Conservation (phyloP, 129 eudicot genomes). For the Centaurea solstitialis region DNA sequence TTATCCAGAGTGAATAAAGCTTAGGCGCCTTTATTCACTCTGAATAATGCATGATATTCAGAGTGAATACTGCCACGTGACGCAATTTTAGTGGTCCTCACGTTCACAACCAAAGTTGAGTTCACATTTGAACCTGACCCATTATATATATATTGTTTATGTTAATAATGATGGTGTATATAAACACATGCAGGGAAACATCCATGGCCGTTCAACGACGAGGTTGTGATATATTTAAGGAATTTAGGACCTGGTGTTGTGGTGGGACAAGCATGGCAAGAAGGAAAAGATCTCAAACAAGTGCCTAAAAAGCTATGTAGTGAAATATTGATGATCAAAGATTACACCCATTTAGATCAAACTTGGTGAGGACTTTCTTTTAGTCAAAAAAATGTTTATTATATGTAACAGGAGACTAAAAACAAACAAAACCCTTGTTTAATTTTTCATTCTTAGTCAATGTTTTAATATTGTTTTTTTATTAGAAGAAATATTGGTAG, state of each 20-base stretch:
- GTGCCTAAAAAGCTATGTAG: conserved; percentile 71
- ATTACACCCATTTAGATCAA: conserved; percentile 27
- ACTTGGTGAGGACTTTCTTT: conserved; percentile 26
- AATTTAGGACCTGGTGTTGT: conserved; percentile 71
- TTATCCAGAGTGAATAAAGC: too few relatives aligned
- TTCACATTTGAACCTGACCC: too few relatives aligned
- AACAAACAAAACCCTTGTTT: background rate
- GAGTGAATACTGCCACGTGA: too few relatives aligned
- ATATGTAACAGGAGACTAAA: background rate
- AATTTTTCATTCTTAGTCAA: background rate
- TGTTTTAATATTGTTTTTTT: background rate
- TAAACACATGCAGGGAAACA: conserved; percentile 52
- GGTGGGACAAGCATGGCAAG: conserved; percentile 90
- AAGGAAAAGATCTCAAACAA: conserved; percentile 65
- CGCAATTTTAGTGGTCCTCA: too few relatives aligned
- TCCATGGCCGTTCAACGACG: conserved; percentile 75
- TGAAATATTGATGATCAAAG: conserved; percentile 80
- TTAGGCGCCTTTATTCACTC: too few relatives aligned
- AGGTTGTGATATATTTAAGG: conserved; percentile 63
- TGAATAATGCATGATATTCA: too few relatives aligned
- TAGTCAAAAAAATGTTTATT: background rate
- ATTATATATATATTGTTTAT: background rate
- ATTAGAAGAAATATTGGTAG: background rate
- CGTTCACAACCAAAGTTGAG: too few relatives aligned
- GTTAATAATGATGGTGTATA: background rate